phyloP scores from a whole-genome alignment of 148 eudicot genomes.

The Fallopia convolvulus region DNA sequence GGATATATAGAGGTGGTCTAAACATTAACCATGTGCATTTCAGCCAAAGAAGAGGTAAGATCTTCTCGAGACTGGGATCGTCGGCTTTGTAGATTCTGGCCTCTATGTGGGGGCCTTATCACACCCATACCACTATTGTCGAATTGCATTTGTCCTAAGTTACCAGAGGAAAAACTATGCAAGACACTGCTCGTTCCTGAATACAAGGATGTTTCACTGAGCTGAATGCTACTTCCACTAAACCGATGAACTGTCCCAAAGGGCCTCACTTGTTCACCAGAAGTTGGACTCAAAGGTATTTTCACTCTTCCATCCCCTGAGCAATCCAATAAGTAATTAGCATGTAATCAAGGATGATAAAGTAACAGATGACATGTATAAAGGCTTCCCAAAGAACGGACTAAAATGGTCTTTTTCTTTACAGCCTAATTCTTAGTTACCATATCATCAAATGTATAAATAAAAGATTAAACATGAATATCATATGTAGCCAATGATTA shows the following conservation, averaged over 20 bases:
- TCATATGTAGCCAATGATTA: not conserved
- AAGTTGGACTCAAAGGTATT: constrained; percentile 84
- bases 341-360: not conserved
- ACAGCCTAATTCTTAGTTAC: not conserved
- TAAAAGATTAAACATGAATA: not conserved
- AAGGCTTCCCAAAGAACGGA: not conserved
- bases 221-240: constrained; percentile 55
- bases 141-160: constrained; percentile 85
- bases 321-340: not conserved
- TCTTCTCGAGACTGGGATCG: constrained; percentile 96
- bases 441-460: not conserved
- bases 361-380: not conserved
- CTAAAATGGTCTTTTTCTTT: not conserved
- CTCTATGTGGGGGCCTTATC: constrained; percentile 63
- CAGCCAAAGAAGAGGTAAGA: constrained; percentile 64
- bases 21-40: constrained; percentile 48
- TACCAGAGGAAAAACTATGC: constrained; percentile 87
- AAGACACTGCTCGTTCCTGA: constrained; percentile 58
- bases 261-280: constrained; percentile 47
- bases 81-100: constrained; percentile 85
- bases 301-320: constrained; percentile 84
- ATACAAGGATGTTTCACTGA: constrained; percentile 53
- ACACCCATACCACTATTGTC: constrained; percentile 52
- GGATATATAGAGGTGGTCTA: constrained; percentile 22
- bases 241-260: constrained; percentile 43